Base-by-base conservation (phyloP, 768 basidiomycete species). In the Phanerochaete carnosa region DNA sequence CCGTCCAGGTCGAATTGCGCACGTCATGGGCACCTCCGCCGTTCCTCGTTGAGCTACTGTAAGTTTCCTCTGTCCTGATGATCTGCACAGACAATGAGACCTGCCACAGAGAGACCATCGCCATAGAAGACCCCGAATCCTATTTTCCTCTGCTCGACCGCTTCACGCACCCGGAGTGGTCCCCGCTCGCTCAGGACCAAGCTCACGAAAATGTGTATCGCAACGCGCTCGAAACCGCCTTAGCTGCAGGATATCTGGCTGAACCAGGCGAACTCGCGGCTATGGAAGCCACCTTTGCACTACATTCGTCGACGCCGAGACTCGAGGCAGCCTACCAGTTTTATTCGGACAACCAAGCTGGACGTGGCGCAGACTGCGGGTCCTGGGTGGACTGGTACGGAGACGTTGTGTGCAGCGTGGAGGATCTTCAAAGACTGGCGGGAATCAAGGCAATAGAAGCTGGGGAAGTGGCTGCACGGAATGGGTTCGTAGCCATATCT, bases 341-440 rank as follows among this genome's bases (percentile, higher is more conserved):
- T 69, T 95, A 94, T 66, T 70, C 74, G 56, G 69, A 75, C 64
- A 53, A 61, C 50, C 65, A 66, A 57, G 62, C 63, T 3, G 43
- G 35, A 29, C 43, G 68, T 73, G 61, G 67, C 35, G 73, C 69
- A 12, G 70, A 68, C 8, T 49, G 61, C 23, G 85, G 80, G 1
- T 87, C 88, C 13, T 94, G 88, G 92, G 88, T 91, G 12, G 90
- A 90, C 58, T 92, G 90, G 92, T 89, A 92, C 68, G 91, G 92
- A 1, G 71, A 82, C 52, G 77, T 84, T 28, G 80, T 89, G 1
- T 94, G 92, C 68, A 85, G 89, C 63, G 78, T 82, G 16, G 81
- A 88, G 63, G 80, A 75, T 3, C 76, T 92, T 53, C 75, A 76
- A 23, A 79, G 76, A 37, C 74, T 92, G 23, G 83, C 77, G 28